Percentiles rank a stretch among this genome's conserved stretches.
Evolutionary conservation across 345 rosid genomes (phyloP).

Genomic region (Sonneratia caseolaris): DNA sequence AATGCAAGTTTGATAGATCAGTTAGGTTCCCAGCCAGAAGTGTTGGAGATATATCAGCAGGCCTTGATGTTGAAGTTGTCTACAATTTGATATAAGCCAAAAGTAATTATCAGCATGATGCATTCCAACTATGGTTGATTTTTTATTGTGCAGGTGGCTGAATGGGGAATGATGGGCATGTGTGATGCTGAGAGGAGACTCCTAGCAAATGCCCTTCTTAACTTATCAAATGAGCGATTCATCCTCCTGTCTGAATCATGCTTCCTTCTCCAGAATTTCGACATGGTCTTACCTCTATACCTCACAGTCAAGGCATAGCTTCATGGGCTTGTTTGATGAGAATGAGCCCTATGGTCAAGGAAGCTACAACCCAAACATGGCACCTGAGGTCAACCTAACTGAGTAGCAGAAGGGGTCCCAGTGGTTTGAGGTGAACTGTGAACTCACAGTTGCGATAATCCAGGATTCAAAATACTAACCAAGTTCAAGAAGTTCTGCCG

Average conservation of each 20-base stretch:
- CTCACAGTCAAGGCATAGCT: slow-evolving; percentile 52
- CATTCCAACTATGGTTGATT: not conserved
- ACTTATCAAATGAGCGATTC: slow-evolving; percentile 82
- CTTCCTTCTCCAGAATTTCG: slow-evolving; percentile 69
- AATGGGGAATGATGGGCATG: slow-evolving; percentile 95
- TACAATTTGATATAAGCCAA: not conserved
- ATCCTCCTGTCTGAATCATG: slow-evolving; percentile 80
- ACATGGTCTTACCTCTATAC: slow-evolving; percentile 53
- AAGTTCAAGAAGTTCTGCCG: slow-evolving; percentile 63
- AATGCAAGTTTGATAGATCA: not conserved
- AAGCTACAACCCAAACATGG: slow-evolving; percentile 46
- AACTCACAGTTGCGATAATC: slow-evolving; percentile 51
- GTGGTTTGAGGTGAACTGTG: slow-evolving; percentile 74
- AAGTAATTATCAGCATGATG: not conserved
- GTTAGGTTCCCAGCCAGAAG: not conserved
- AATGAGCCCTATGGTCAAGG: slow-evolving; percentile 73
- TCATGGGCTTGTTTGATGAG: slow-evolving; percentile 75
- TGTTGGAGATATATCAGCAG: not conserved
- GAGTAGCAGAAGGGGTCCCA: slow-evolving; percentile 97
- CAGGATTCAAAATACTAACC: slow-evolving; percentile 53
- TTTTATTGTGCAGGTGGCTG: slow-evolving; percentile 40
- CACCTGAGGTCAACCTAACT: slow-evolving; percentile 54
- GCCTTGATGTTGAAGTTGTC: not conserved
- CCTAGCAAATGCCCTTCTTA: slow-evolving; percentile 81
- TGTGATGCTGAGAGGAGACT: slow-evolving; percentile 95